Evolutionary conservation across 805 yeast species (phyloP).

Genomic region (Hanseniaspora thailandica): DNA sequence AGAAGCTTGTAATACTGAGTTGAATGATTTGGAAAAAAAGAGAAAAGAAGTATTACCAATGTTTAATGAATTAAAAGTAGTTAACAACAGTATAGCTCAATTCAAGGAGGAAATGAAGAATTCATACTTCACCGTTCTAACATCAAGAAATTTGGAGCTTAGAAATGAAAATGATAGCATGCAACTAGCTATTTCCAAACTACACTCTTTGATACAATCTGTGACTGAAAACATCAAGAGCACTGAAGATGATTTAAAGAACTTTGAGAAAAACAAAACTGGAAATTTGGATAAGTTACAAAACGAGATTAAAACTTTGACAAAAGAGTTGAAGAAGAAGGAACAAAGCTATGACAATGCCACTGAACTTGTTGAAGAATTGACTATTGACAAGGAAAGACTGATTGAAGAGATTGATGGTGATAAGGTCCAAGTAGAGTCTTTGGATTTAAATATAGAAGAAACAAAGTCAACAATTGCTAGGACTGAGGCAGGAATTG

Average conservation of each 20-base stretch:
- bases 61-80: conserved; percentile 47
- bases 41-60: conserved; percentile 41
- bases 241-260: conserved; percentile 68
- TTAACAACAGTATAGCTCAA: conserved; percentile 47
- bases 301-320: conserved; percentile 37
- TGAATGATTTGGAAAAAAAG: conserved; percentile 34
- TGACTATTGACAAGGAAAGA: conserved; percentile 64
- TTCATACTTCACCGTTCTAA: conserved; percentile 45
- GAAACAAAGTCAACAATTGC: conserved; percentile 28
- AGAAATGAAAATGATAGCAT: conserved; percentile 37
- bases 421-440: conserved; percentile 34
- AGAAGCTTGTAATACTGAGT: conserved; percentile 29
- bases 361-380: conserved; percentile 46
- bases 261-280: conserved; percentile 69
- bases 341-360: conserved; percentile 36
- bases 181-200: conserved; percentile 30
- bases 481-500: conserved; percentile 23
- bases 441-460: conserved; percentile 27
- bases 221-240: conserved; percentile 36
- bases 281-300: conserved; percentile 60
- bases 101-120: conserved; percentile 44
- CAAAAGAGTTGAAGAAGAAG: conserved; percentile 27
- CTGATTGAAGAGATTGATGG: conserved; percentile 42
- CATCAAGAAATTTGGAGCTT: conserved; percentile 39
- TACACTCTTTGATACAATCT: conserved; percentile 26